Percentiles rank a stretch among this genome's conserved stretches.
Conservation (phyloP, 345 rosid species). For the Salix suchowensis region DNA sequence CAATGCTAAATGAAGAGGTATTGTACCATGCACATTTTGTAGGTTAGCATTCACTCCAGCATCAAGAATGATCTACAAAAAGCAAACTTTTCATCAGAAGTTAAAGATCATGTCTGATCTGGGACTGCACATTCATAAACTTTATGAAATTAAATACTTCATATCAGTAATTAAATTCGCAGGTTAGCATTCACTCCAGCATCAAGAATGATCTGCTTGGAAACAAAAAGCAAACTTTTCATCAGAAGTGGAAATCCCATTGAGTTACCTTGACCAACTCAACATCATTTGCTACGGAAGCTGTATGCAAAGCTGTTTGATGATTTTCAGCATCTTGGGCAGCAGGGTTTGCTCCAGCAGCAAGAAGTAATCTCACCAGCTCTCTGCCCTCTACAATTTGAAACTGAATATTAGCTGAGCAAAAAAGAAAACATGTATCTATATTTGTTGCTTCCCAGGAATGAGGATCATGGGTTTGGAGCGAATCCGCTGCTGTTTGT, state of each 20-base stretch:
- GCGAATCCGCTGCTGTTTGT: not conserved
- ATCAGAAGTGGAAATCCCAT: not conserved
- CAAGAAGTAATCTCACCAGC: conserved; percentile 72
- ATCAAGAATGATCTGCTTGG: conserved; percentile 69
- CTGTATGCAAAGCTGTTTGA: conserved; percentile 86
- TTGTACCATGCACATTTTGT: conserved; percentile 75
- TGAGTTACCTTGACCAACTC: conserved; percentile 77
- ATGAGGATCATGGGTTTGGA: not conserved
- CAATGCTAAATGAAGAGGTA: conserved; percentile 92
- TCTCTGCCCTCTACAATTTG: conserved; percentile 80
- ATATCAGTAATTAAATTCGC: too few relatives aligned
- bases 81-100: not conserved
- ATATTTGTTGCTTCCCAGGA: too few relatives aligned
- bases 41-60: conserved; percentile 94
- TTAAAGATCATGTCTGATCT: not conserved
- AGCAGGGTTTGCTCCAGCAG: conserved; percentile 90
- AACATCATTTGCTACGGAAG: conserved; percentile 87
- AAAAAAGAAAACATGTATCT: too few relatives aligned
- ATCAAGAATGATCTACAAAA: conserved; percentile 74
- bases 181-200: conserved; percentile 94
- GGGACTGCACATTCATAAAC: not conserved
- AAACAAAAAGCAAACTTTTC: not conserved
- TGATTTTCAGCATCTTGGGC: conserved; percentile 84
- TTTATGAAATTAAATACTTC: not conserved
- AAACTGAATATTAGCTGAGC: not conserved